Percentiles rank a stretch among this genome's conserved stretches.
phyloP scores from a whole-genome alignment of 2,329 filamentous ascomycete genomes.

The Gnomoniopsis smithogilvyi region DNA sequence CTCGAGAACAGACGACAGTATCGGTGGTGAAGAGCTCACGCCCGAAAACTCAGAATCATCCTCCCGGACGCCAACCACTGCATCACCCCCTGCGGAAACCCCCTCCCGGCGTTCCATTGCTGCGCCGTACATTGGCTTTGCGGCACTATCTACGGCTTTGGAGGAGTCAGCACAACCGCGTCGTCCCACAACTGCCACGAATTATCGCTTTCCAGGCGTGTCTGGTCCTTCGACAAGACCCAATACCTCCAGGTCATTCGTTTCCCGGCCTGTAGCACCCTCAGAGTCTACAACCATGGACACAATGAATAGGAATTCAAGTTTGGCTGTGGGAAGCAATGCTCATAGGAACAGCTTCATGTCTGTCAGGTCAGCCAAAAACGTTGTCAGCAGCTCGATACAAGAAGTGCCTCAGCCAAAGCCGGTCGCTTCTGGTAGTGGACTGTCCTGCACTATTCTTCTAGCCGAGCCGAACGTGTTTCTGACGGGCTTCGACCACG shows the following conservation, averaged over 20 bases:
- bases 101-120: background rate
- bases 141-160: background rate
- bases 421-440: slow-evolving; percentile 75
- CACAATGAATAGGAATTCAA: slow-evolving; percentile 2
- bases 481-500: slow-evolving; percentile 74
- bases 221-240: background rate
- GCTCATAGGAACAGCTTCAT: slow-evolving; percentile 47
- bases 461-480: slow-evolving; percentile 80
- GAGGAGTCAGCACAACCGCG: background rate
- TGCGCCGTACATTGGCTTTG: background rate
- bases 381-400: slow-evolving; percentile 46
- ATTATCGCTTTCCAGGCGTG: background rate
- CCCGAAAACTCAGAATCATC: background rate
- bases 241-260: background rate
- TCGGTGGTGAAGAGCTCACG: background rate
- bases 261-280: background rate
- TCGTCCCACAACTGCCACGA: background rate
- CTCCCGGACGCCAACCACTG: background rate
- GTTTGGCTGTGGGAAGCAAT: slow-evolving; percentile 1
- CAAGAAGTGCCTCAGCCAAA: slow-evolving; percentile 53
- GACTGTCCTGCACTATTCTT: slow-evolving; percentile 69
- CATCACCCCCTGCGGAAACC: background rate
- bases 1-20: slow-evolving; percentile 10
- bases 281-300: slow-evolving; percentile 12
- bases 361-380: slow-evolving; percentile 49